A percentile compares a stretch with the other conserved stretches of the same genome.
These are phyloP conservation scores for Pseudogymnoascus sp. DNA, from an alignment of 2,329 filamentous ascomycete species.

Conservation along the genomic window DNA sequence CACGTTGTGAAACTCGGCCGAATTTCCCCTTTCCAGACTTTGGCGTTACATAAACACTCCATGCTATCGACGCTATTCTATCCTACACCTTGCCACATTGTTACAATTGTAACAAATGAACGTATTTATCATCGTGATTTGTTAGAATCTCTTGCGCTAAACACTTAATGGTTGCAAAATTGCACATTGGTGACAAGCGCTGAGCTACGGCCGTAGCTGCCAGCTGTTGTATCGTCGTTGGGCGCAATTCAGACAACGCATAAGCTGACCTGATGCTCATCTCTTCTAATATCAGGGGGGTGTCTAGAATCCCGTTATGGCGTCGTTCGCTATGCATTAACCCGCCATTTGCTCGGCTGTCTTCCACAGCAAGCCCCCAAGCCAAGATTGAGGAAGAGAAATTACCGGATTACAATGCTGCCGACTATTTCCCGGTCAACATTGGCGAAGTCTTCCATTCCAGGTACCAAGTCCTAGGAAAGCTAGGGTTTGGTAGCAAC, in stretches of 20 bases:
- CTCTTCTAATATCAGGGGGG: not conserved
- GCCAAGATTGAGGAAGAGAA: not conserved
- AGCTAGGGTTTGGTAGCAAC: slow-evolving; percentile 16
- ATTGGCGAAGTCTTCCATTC: slow-evolving; percentile 16
- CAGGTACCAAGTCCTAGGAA: slow-evolving; percentile 19
- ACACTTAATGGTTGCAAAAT: not conserved
- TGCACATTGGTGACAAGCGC: too few relatives aligned
- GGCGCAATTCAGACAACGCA: not conserved
- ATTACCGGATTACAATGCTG: not conserved
- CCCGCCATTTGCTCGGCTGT: not conserved
- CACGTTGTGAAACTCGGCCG: too few relatives aligned
- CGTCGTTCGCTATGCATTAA: not conserved
- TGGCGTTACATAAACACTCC: not conserved
- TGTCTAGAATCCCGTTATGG: not conserved
- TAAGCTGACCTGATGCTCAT: not conserved
- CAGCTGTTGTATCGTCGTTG: not conserved
- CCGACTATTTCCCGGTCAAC: slow-evolving; percentile 15
- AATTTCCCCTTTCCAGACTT: too few relatives aligned
- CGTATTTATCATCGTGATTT: not conserved
- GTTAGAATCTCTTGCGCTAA: not conserved
- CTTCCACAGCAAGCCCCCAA: not conserved
- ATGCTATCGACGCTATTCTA: not conserved
- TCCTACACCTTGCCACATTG: not conserved
- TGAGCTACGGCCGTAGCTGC: not conserved
- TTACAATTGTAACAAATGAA: not conserved